Base-by-base conservation (phyloP, 2,329 filamentous ascomycete genomes). In the Alternaria ventricosa region DNA sequence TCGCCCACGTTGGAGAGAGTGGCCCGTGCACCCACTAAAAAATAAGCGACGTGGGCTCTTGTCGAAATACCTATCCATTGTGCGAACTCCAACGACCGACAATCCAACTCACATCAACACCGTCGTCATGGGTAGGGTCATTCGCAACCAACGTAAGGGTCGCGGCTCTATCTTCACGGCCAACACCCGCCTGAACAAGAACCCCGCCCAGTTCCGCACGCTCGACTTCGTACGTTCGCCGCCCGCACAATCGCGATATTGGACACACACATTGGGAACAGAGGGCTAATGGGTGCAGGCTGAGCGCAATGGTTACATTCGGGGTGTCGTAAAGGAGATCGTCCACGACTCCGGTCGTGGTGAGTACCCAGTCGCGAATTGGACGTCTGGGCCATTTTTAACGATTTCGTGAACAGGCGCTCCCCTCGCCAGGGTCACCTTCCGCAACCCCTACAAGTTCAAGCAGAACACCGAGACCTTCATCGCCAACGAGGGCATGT, bases 401-500 rank as follows among this genome's bases (percentile, higher is more conserved):
- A 77, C 69, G 49, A 66, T 60, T 60, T 65, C 53, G 56, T 56
- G 27, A 45, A 69, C 57, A 78, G 77, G 77, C 68, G 78, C 96
- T 85, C 96, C 96, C 79, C 93, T 99, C 82, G 96, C 96, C 83
- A 93, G 93, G 86, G 94, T 99, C 81, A 87, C 89, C 79, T 99
- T 99, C 93, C 94, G 96, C 80, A 92, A 97, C 86, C 94, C 96
- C 80, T 99, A 99, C 92, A 90, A 90, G 85, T 98, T 93, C 92
- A 97, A 97, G 91, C 91, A 94, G 83, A 87, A 94, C 84, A 95
- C 92, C 84, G 94, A 99, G 91, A 99, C 96, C 78, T 97, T 99
- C 91, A 99, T 99, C 83, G 96, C 96, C 86, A 99, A 98, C 87
- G 96, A 98, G 89, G 96, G 96, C 88, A 97, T 98, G 94, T 99